Conservation (phyloP, 2,329 filamentous ascomycete species). For the Trichoderma sp. region DNA sequence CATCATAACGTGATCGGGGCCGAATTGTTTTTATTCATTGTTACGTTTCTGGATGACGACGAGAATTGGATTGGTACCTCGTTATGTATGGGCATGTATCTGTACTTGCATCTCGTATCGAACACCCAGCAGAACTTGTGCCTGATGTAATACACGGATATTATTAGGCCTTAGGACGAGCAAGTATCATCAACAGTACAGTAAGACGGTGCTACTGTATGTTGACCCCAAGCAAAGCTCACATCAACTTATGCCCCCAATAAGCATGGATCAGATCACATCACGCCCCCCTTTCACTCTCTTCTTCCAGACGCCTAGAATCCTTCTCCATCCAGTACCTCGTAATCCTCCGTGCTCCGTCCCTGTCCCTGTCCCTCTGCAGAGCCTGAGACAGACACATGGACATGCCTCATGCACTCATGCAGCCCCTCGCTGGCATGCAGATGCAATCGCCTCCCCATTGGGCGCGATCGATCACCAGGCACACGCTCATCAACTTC, state of each 20-base stretch:
- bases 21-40: not conserved
- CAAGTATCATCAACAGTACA: not conserved
- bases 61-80: not conserved
- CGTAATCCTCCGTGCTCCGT: not conserved
- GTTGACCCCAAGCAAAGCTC: no score
- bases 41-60: not conserved
- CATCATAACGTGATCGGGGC: slow-evolving; percentile 2
- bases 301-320: not conserved
- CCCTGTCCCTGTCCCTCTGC: not conserved
- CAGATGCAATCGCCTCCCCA: slow-evolving; percentile 2
- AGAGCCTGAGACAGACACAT: not conserved
- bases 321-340: not conserved
- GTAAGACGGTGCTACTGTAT: not conserved
- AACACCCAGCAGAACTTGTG: not conserved
- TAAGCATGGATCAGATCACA: not conserved
- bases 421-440: slow-evolving; percentile 8
- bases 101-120: not conserved
- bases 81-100: not conserved
- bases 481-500: not conserved
- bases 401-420: not conserved
- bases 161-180: not conserved
- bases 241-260: not conserved
- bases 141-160: not conserved
- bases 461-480: slow-evolving; percentile 8
- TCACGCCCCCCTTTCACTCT: not conserved